Evolutionary conservation across 2,329 filamentous ascomycete species (phyloP), one percentile per base, ranked within the genome.

Genomic region (Penicillium sp.): DNA sequence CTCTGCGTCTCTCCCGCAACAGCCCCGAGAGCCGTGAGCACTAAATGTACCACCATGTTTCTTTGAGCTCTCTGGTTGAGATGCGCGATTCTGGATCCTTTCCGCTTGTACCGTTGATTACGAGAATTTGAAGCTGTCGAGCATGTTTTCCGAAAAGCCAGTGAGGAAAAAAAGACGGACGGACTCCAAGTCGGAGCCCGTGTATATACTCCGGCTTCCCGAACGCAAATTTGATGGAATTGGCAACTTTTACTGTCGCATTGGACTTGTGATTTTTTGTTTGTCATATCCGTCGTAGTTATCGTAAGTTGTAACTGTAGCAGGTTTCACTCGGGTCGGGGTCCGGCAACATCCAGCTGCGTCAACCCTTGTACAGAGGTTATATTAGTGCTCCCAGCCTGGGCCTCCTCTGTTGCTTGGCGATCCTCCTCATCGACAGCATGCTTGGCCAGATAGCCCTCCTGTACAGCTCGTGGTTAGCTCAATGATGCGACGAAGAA

Each of bases 291-390:
- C 43, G 49, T 58, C 54, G 49, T 59, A 58, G 58, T 57, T 43
- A 57, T 67, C 59, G 64, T 62, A 54, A 54, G 22, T 27, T 38
- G 48, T 59, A 45, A 43, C 49, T 38, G 48, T 59, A 45, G 45
- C 47, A 49, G 47, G 43, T 38, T 60, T 84, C 72, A 94, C 68
- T 85, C 86, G 51, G 84, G 88, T 73, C 90, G 92, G 11, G 94
- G 94, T 8, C 95, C 95, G 52, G 93, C 95, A 66, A 97, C 90
- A 75, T 97, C 95, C 51, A 97, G 79, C 14, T 90, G 91, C 73
- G 97, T 92, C 6, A 99, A 78, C 32, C 92, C 93, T 76, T 97
- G 91, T 94, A 99, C 99, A 3, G 93, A 91, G 76, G 97, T 92
- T 65, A 88, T 84, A 1, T 68, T 80, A 55, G 81, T 78, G 62